Base-by-base conservation (phyloP, 1,139 yeast genomes). In the Saccharomyces hybrid region DNA sequence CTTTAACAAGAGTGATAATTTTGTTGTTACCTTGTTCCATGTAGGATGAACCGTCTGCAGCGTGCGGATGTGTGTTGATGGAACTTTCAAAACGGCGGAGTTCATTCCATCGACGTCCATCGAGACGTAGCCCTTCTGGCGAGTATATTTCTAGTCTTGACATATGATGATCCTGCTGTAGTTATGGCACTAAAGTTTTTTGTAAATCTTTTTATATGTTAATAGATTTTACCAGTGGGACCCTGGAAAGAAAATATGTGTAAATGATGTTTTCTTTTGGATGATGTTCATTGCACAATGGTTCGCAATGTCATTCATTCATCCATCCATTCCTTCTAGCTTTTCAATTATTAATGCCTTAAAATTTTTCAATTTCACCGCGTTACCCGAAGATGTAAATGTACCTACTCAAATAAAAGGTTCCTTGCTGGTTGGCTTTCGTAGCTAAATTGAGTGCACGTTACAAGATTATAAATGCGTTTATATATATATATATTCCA, bases 71-170 rank as follows among this genome's bases (percentile, higher is more conserved):
- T 0, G 97, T 89, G 65, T 89, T 88, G 57, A 88, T 82, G 31
- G 83, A 80, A 66, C 96, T 88, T 47, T 82, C 82, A 65, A 93
- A 88, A 46, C 84, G 78, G 54, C 98, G 83, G 51, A 91, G 76
- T 69, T 93, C 98, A 65, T 91, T 89, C 93, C 95, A 90, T 62
- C 99, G 78, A 66, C 99, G 81, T 3, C 99, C 99, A 66, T 93
- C 98, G 11, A 86, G 76, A 62, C 98, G 78, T 50, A 93, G 77
- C 3, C 98, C 99, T 70, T 91, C 98, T 1, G 97, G 97, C 0
- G 97, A 89, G 66, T 88, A 90, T 51, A 91, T 72, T 73, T 91
- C 99, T 70, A 83, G 75, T 56, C 87, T 75, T 47, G 86, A 81
- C 86, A 79, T 79, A 4, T 41, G 32, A n/a, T 69, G 19, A 47